Base-by-base conservation (phyloP, 495 filamentous ascomycete species). In the Eremomyces bilateralis region DNA sequence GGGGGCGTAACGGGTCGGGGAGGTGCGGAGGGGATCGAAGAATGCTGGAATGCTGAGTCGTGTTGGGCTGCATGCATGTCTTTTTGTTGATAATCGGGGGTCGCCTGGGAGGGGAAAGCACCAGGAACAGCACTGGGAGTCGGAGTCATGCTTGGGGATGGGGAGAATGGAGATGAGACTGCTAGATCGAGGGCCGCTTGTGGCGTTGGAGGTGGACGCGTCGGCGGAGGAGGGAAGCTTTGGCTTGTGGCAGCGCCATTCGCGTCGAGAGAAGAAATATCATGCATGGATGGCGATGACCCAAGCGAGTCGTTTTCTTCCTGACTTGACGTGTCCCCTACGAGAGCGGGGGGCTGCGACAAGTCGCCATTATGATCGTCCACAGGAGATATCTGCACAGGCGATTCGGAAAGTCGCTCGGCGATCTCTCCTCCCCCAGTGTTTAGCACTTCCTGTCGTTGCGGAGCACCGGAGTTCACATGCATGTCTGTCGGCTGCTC, bases 381-480 rank as follows among this genome's bases (percentile, higher is more conserved):
- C 16, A 42, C 44, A 5, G 40, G 44, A 3, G 79, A 80, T 13
- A 80, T 62, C 41, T 79, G 62, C 12, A 82, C 67, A 10, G 82
- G 82, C 4, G 80, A 88, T 46, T 85, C 83, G 0, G 79, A 74
- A 37, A 73, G 50, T 10, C 65, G 59, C 41, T 72, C 62, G 42
- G 16, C 18, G 6, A 16, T 6, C 30, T 32, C 24, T 27, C 13
- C 6, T 8, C 10, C 35, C 48, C 38, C 53, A 34, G 39, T 15
- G 42, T 40, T 22, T 38, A 42, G 33, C 15, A 47, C 28, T 13
- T 41, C 15, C 16, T 33, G 3, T 27, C 6, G 1, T 15, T 28
- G 11, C 20, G 15, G 25, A 6, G 6, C 15, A 17, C 19, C 20
- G 33, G 33, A 4, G 16, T 20, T 35, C 10, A 10, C 42, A 30